Evolutionary conservation across 2,329 filamentous ascomycete species (phyloP), one percentile per base, ranked within the genome.

Genomic region (Fusarium annulatum): DNA sequence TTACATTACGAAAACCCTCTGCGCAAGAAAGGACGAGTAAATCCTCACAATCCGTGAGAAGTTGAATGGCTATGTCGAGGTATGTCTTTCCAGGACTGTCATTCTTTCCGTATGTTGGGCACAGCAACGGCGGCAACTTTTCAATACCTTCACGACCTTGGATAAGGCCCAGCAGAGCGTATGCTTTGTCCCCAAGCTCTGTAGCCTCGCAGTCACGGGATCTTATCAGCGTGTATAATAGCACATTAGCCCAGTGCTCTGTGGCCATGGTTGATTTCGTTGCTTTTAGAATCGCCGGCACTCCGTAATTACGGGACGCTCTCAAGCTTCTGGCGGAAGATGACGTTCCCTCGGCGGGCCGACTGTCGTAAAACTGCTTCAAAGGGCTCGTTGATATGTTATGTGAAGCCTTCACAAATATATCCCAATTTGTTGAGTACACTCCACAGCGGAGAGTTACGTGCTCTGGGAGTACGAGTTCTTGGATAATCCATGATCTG

Each of bases 321-420:
- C 19, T 56, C 38, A 9, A 7, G 3, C 12, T 16, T 5, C 4
- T 46, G 18, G 48, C 6, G n/a, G 30, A 2, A 52, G 8, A 19
- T 15, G 6, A 1, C 4, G 3, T 15, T 3, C n/a, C n/a, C 2
- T 23, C 18, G n/a, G 5, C 2, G 7, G 53, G 1, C 5, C 53
- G 28, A 21, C 10, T 34, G 18, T 57, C 53, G 16, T 33, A 57
- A 12, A 46, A 57, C 11, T 46, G 39, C 6, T 46, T 57, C 53
- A 45, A 34, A 9, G 8, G 53, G n/a, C 53, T 43, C 6, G 39
- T 57, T 1, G 53, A 16, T 33, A 57, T 34, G 8, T 57, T 57
- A 9, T 57, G 28, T 1, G 53, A 57, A 3, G 38, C 53, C 1
- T 34, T 46, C 3, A 8, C 28, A 1, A 57, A 34, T 1, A 33